These are phyloP conservation scores for Ceratocystis cubensis DNA, from an alignment of 2,329 filamentous ascomycete species.

Conservation along the genomic window DNA sequence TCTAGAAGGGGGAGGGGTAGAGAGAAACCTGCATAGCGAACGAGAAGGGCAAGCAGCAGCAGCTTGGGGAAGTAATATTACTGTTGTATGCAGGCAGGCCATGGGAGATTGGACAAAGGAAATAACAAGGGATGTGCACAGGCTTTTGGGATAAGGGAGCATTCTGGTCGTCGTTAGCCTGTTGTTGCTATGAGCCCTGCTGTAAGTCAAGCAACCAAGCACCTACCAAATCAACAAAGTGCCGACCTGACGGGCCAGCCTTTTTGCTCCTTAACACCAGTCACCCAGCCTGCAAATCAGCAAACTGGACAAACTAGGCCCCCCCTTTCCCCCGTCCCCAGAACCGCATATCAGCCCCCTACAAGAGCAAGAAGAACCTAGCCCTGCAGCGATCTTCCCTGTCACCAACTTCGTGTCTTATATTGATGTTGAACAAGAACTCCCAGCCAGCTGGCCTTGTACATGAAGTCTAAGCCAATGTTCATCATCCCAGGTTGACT, in stretches of 20 bases:
- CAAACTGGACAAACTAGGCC: not conserved
- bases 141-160: not conserved
- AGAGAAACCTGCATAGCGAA: not conserved
- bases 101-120: not conserved
- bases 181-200: too few relatives aligned
- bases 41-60: not conserved
- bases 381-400: too few relatives aligned
- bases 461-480: too few relatives aligned
- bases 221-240: conserved; percentile 4
- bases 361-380: too few relatives aligned
- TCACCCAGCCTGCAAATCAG: not conserved
- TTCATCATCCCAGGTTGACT: too few relatives aligned
- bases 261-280: not conserved
- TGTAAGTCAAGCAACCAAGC: too few relatives aligned
- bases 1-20: not conserved
- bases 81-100: not conserved
- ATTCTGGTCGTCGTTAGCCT: too few relatives aligned
- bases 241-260: not conserved
- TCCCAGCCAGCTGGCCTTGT: too few relatives aligned
- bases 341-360: too few relatives aligned
- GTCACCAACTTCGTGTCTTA: too few relatives aligned
- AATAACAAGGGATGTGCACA: not conserved
- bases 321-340: too few relatives aligned
- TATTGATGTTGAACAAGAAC: too few relatives aligned
- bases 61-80: not conserved